Evolutionary conservation across 805 yeast species (phyloP), one percentile per base, ranked within the genome.

Genomic region (Ogataea allantospora): DNA sequence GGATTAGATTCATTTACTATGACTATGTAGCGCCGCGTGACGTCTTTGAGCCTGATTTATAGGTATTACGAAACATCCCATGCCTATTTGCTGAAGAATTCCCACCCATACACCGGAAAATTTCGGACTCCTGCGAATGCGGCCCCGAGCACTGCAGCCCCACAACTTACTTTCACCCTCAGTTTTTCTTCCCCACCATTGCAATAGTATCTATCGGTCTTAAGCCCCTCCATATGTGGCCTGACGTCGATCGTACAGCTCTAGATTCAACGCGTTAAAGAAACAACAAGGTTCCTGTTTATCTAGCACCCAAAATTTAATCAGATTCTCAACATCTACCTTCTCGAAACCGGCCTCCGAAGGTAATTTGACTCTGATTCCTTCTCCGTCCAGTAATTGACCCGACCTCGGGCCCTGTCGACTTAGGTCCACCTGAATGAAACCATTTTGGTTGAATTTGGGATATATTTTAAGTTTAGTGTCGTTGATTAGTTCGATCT

Each of bases 211-310:
- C 10, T 27, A 25, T 37, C 31, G 32, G 35, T 7, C 12, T 26
- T 27, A 37, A 35, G 25, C 30, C 7, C 23, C 23, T n/a, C 11
- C 26, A 16, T 21, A n/a, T 7, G 14, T 5, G 25, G 22, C 37
- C 10, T 17, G 30, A 20, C 17, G 19, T 22, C 55, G 43, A 34
- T 82, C 83, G 62, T 75, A 80, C 11, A 87, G 57, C 54, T 76
- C 81, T 37, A 88, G 63, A 28, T 78, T 84, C 44, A 88, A 62
- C 1, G 89, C 87, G 41, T 89, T 80, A 38, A 88, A 63, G 47
- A 88, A 82, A 46, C 95, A 83, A 0, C 93, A 84, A 11, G 86
- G 75, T 48, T 84, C 87, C 19, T 72, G 73, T 46, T 78, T 75
- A 27, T 83, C 83, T 27, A 68, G 66, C 2, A 84, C 75, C 88